A percentile compares a stretch with the other conserved stretches of the same genome.
Conservation (phyloP, 345 rosid genomes). For the Erodium maritimum region DNA sequence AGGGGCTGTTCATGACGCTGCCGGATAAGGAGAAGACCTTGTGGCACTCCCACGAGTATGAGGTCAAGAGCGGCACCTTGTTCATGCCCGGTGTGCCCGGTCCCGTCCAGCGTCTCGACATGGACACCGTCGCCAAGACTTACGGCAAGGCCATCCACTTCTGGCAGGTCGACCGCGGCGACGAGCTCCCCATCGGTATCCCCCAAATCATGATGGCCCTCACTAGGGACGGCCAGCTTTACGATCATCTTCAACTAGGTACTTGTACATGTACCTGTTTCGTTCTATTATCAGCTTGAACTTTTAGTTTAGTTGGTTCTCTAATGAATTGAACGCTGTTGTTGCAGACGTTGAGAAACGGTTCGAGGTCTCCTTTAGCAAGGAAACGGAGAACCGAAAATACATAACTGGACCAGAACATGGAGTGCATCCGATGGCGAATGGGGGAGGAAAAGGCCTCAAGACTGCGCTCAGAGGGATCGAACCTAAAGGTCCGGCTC, state of each 20-base stretch:
- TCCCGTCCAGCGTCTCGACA: conserved; percentile 43
- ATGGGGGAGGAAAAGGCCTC: conserved; percentile 55
- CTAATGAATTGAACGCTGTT: not conserved
- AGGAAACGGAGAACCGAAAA: conserved; percentile 40
- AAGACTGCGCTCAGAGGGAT: conserved; percentile 40
- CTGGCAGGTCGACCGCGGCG: conserved; percentile 80
- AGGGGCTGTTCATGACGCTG: conserved; percentile 46
- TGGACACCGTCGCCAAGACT: conserved; percentile 54
- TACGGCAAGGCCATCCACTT: conserved; percentile 68
- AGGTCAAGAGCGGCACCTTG: conserved; percentile 70
- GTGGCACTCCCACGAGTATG: conserved; percentile 69
- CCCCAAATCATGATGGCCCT: conserved; percentile 72
- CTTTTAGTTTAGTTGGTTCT: not conserved
- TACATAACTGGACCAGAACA: conserved; percentile 49
- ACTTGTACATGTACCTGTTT: not conserved
- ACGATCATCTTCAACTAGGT: conserved; percentile 36
- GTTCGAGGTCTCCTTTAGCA: conserved; percentile 32
- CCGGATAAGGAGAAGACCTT: conserved; percentile 68
- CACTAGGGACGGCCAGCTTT: conserved; percentile 57
- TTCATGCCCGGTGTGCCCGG: conserved; percentile 68
- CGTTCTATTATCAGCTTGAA: not conserved
- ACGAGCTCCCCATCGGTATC: conserved; percentile 57
- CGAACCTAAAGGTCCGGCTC: conserved; percentile 23
- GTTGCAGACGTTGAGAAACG: conserved; percentile 35
- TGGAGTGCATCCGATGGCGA: conserved; percentile 62